Evolutionary conservation across 345 rosid species (phyloP), one percentile per base, ranked within the genome.

Genomic region (Bruguiera parviflora): DNA sequence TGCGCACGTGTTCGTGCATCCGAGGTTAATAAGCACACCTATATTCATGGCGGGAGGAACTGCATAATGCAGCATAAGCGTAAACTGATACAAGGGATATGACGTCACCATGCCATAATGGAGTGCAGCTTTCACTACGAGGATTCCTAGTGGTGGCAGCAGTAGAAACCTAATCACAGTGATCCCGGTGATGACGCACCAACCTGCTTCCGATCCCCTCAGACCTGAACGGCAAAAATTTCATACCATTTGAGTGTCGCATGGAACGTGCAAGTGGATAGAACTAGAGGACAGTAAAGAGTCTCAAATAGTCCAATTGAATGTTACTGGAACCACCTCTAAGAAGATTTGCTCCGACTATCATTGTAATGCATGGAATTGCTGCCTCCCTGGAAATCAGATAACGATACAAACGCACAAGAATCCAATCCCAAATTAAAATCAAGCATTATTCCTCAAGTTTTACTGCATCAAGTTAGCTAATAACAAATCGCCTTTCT

Each of bases 31-130:
- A 27, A 2, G 0, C 43, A 15, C 64, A 84, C 91, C 85, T 46
- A 84, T 77, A 51, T 67, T 80, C 72, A 85, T 27, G 25, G 85
- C 89, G 7, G 87, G 89, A 8, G 89, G 92, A 51, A 82, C 67
- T 0, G 88, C 86, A 68, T 65, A 85, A 43, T 85, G 87, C 46
- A 85, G 79, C 62, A 87, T 70, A 67, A 85, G 89, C 63, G 80
- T 70, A 39, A 87, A 83, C 46, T 67, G 86, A 57, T 81, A 87
- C 20, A 85, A 67, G 1, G 84, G 72, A 72, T 87, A 78, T 16
- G 75, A 47, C 7, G 63, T 59, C 62, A 82, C 80, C 20, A 80
- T 2, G 11, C 82, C 84, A 19, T 78, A 63, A 49, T 60, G 73
- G 15, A 53, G 29, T 37, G 83, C 87, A 19, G 67, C 68, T 75